Evolutionary conservation across 2,329 filamentous ascomycete species (phyloP), one percentile per base, ranked within the genome.

Genomic region (Coleophoma cylindrospora): DNA sequence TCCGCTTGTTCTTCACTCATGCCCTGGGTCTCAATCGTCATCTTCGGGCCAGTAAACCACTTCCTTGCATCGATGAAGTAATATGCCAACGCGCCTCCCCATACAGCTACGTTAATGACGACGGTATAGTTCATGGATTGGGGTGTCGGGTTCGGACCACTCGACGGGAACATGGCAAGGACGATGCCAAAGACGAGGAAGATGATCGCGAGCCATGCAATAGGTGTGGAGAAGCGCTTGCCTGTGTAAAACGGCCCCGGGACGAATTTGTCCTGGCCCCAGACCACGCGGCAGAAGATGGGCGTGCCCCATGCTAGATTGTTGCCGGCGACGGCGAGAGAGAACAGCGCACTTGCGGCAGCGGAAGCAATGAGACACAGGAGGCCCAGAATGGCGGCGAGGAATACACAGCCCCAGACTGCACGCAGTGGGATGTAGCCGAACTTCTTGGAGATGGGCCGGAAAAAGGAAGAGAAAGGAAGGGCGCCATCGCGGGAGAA

Each of bases 41-140:
- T 74, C 66, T 78, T 80, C 3, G 80, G 80, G 0, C 80, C 80
- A 1, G 69, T 79, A 57, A 81, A 83, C 72, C 77, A 82, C 61
- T 81, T 83, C 49, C 73, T 68, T 7, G 79, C 80, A 65, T 77
- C 72, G 22, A 79, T 55, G 54, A 70, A 70, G 59, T 83, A 84
- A 62, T 84, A 84, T 1, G 69, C 45, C 56, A 81, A 62, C 0
- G 74, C 71, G 1, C 79, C 78, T 13, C 75, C 66, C 81, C 81
- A 84, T 1, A 84, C 74, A 4, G 74, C 73, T 34, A 70, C 71
- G 54, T 83, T 83, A 52, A 85, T 79, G 1, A 83, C 80, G 2
- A 83, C 72, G 0, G 80, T 83, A 59, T 84, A 84, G 57, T 84
- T 85, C 81, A 84, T 84, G 14, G 65, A 65, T 38, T 73, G 54